Evolutionary conservation across 2,329 filamentous ascomycete species (phyloP), one percentile per base, ranked within the genome.

Genomic region (Colletotrichum costaricense): DNA sequence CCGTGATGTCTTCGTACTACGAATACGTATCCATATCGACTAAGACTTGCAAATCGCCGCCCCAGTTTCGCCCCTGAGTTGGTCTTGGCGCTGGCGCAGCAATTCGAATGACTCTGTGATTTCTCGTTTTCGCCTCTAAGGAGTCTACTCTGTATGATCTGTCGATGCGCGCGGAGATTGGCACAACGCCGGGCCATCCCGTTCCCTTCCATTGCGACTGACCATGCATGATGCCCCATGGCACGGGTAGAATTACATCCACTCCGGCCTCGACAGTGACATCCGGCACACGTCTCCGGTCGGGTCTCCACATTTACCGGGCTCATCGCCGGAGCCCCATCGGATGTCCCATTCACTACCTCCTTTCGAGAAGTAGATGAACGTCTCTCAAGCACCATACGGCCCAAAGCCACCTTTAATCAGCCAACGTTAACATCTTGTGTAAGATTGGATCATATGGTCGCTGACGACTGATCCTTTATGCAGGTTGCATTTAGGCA

Each of bases 41-140:
- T 42, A 4, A 33, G 33, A 33, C 58, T 38, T 35, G 69, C 52
- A 33, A 46, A 63, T 35, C 60, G 42, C 33, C 33, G 11, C 58
- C 52, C 38, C 30, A 26, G 33, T 54, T 52, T 19, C 30, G 38
- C 16, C 26, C 22, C 49, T 35, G 46, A 16, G 5, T 42, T 22
- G 2, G 35, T 58, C 69, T 74, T 72, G 63, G 68, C 57, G 16
- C 55, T 62, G 72, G 67, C 55, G 42, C 62, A 63, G 62, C 62
- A 55, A 35, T 16, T 16, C 46, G 1, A 30, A 38, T 63, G 62
- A 54, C 46, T 38, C 5, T 42, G 38, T 42, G 38, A 42, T 14
- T 42, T 35, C n/a, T 22, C 67, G 35, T 30, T 54, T 16, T 22
- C 30, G 54, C 42, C 42, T n/a, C 19, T 2, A 30, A 30, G 30